Base-by-base conservation (phyloP, 139 green algal genomes). In the Pseudopediastrum boryanum region DNA sequence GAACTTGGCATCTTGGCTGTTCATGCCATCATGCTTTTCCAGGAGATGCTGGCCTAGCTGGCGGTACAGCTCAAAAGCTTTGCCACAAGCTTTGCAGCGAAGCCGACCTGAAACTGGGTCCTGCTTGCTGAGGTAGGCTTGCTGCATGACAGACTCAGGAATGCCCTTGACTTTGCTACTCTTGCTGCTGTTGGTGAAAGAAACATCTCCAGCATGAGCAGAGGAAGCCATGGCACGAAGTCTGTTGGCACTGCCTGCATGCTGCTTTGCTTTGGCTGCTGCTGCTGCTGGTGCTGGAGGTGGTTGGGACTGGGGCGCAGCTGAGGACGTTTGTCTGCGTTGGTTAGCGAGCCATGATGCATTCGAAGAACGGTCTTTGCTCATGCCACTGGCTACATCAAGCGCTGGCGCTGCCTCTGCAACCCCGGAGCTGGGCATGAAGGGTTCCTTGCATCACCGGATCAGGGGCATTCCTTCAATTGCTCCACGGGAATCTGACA, bases 11-110 rank as follows among this genome's bases (percentile, higher is more conserved):
- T 90, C 72, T 42, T 86, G 76, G 36, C 75, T 83, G 75, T 94
- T 95, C 41, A 90, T 51, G 4, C 91, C 89, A 19, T 48, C 75
- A 46, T 97, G 93, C 56, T 85, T 88, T n/a, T 89, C 83, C 39
- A 79, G 81, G 5, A 97, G 66, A 80, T 97, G 93, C 80, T 95
- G 91, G 1, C 84, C 88, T 9, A 97, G 79, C 58, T 80, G 73
- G 2, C 54, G 41, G 68, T 93, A 86, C 51, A 79, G 75, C n/a
- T 43, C 42, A 42, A 94, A 92, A 1, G 79, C 83, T 46, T 84
- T 83, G 13, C 85, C 86, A 70, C 93, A 97, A 2, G 75, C 88
- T 51, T 86, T 59, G 78, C 93, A 97, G 2, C 82, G 77, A 19
- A 90, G 71, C 35, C 88, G 79, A 38, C 87, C 86, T 3, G 85